Evolutionary conservation across 257 asterid genomes (phyloP), one percentile per base, ranked within the genome.

Genomic region (Solanum verrucosum): DNA sequence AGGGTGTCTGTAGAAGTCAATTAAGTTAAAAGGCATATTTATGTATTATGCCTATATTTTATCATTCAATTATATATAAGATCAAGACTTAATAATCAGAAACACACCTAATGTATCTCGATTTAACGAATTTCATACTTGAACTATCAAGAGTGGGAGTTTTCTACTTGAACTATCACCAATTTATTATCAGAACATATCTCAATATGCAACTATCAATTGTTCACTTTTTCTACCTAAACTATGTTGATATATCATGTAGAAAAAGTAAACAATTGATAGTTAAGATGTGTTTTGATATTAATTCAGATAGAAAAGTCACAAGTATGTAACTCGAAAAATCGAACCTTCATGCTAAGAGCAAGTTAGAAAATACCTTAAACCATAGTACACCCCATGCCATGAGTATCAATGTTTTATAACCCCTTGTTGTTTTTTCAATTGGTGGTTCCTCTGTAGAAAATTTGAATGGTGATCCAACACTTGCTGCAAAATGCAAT

Each of bases 371-470:
- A 74, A 18, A 10, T 56, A 84, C 87, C 87, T 84, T 42, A 73
- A 86, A 86, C 88, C 84, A 86, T 6, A 72, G 27, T 12, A 86
- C 84, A 86, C 67, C 84, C 88, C 88, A 86, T 40, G 88, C 70
- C 88, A 86, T 38, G 18, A 35, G 67, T 29, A 27, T 15, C 16
- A 73, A 15, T 33, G 79, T 56, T 13, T 77, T 77, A 10, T 11
- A 77, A 77, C 60, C 59, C 23, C 59, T 77, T 38, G 44, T 18
- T 72, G 29, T 37, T 74, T 37, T 21, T 12, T 7, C 78, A 77
- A 38, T 40, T n/a, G 56, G 13, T 7, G 3, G 34, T 38, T 77
- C 35, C 84, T 23, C 38, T 3, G 84, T 25, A 25, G 84, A 35
- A 60, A 84, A 84, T 13, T 23, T 59, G 44, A 56, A 60, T 34